Conservation (phyloP, 495 filamentous ascomycete species). For the Tirmania nivea region DNA sequence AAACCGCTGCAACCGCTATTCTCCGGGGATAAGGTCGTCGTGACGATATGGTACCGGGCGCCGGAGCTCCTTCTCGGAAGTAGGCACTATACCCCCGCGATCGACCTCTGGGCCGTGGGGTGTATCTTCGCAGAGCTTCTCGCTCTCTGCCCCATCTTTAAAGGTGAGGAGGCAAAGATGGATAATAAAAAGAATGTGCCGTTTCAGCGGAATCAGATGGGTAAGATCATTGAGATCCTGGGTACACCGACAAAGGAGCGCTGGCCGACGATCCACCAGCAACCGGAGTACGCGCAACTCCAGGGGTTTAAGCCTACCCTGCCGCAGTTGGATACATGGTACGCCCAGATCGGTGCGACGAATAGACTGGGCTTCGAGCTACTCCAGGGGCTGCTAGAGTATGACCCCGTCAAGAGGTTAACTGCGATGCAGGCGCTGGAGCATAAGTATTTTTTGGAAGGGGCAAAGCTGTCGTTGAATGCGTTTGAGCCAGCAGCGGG, state of each 20-base stretch:
- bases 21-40: slow-evolving; percentile 91
- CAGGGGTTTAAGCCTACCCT: slow-evolving; percentile 22
- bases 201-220: slow-evolving; percentile 96
- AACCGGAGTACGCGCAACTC: slow-evolving; percentile 65
- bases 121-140: slow-evolving; percentile 95
- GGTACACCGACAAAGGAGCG: slow-evolving; percentile 71
- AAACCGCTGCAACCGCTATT: slow-evolving; percentile 82
- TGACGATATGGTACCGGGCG: slow-evolving; percentile 98
- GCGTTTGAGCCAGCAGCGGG: slow-evolving; percentile 44
- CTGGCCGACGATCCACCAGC: slow-evolving; percentile 61
- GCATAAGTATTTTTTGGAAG: slow-evolving; percentile 62
- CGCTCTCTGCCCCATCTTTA: slow-evolving; percentile 84
- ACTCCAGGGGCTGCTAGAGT: slow-evolving; percentile 61
- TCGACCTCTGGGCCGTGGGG: slow-evolving; percentile 93
- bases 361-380: slow-evolving; percentile 53
- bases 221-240: slow-evolving; percentile 91
- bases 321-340: slow-evolving; percentile 42
- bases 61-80: slow-evolving; percentile 82
- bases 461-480: slow-evolving; percentile 19
- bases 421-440: slow-evolving; percentile 67
- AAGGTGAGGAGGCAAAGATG: slow-evolving; percentile 97
- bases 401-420: slow-evolving; percentile 73
- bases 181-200: slow-evolving; percentile 91
- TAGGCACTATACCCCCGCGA: slow-evolving; percentile 83
- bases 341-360: slow-evolving; percentile 22